Evolutionary conservation across 768 basidiomycete species (phyloP).

Genomic region (Dendrothele bispora): DNA sequence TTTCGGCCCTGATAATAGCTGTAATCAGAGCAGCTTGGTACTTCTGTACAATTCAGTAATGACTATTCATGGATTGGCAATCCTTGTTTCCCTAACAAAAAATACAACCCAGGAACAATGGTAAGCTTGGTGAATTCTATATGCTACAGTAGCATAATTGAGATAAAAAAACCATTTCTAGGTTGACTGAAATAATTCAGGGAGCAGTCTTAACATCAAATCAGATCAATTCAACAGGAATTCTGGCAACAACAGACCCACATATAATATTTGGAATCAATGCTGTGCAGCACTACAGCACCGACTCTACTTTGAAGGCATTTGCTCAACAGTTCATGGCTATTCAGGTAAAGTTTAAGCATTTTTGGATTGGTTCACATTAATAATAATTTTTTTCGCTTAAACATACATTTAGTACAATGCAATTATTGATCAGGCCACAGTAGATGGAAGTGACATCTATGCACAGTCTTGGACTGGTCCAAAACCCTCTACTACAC

Average conservation of each 20-base stretch:
- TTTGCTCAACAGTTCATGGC: slow-evolving; percentile 5
- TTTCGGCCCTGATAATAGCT: slow-evolving; percentile 7
- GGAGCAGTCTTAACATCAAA: background rate
- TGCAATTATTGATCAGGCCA: slow-evolving; percentile 14
- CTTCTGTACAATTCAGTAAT: slow-evolving; percentile 9
- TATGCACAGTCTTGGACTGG: slow-evolving; percentile 11
- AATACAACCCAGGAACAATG: slow-evolving; percentile 2
- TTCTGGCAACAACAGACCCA: background rate
- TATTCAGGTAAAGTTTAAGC: slow-evolving; percentile 8
- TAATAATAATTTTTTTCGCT: too few relatives aligned
- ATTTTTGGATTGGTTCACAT: slow-evolving; percentile 1
- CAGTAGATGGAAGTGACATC: slow-evolving; percentile 11
- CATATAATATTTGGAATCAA: too few relatives aligned
- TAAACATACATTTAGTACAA: slow-evolving; percentile 11
- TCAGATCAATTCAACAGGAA: background rate
- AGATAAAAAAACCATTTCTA: background rate
- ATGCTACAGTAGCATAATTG: too few relatives aligned
- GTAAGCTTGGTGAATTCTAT: too few relatives aligned
- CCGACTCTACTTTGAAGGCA: background rate
- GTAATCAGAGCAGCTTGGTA: background rate
- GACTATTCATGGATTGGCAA: slow-evolving; percentile 13
- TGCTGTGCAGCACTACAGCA: too few relatives aligned
- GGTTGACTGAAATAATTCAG: background rate
- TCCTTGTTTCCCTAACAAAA: slow-evolving; percentile 8
- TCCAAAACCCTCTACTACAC: slow-evolving; percentile 6